These are phyloP conservation scores for Phytophthora rubi DNA, from an alignment of 352 stramenopile species.

Conservation along the genomic window DNA sequence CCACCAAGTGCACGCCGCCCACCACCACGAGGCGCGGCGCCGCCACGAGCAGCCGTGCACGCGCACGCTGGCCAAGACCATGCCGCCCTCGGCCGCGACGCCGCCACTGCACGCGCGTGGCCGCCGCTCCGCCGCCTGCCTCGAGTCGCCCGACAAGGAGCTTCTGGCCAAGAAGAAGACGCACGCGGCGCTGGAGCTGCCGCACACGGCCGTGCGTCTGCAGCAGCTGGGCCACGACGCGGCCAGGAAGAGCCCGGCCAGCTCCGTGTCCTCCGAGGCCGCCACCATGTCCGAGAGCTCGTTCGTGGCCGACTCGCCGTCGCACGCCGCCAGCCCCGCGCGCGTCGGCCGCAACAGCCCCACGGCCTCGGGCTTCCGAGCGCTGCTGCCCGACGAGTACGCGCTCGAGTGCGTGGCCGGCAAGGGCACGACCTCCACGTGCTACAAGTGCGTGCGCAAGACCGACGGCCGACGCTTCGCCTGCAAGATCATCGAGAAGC, in stretches of 20 bases:
- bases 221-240: conserved; percentile 29
- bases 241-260: conserved; percentile 10
- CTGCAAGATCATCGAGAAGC: conserved; percentile 86
- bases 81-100: conserved; percentile 5
- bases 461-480: conserved; percentile 60
- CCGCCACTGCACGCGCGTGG: background rate
- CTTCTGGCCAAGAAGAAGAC: conserved; percentile 20
- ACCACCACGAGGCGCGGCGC: conserved; percentile 28
- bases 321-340: conserved; percentile 17
- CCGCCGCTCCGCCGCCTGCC: conserved; percentile 3
- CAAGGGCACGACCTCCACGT: conserved; percentile 74
- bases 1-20: conserved; percentile 5
- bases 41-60: conserved; percentile 30
- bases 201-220: conserved; percentile 38
- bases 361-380: conserved; percentile 39
- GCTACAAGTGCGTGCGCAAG: conserved; percentile 61
- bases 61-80: conserved; percentile 25
- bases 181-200: conserved; percentile 23
- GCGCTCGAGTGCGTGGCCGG: conserved; percentile 67
- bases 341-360: conserved; percentile 15
- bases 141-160: conserved; percentile 26
- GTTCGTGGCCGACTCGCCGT: conserved; percentile 51
- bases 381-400: conserved; percentile 52
- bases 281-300: conserved; percentile 56
- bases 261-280: conserved; percentile 39